Evolutionary conservation across 2,329 filamentous ascomycete species (phyloP).

Genomic region (Huntiella savannae): DNA sequence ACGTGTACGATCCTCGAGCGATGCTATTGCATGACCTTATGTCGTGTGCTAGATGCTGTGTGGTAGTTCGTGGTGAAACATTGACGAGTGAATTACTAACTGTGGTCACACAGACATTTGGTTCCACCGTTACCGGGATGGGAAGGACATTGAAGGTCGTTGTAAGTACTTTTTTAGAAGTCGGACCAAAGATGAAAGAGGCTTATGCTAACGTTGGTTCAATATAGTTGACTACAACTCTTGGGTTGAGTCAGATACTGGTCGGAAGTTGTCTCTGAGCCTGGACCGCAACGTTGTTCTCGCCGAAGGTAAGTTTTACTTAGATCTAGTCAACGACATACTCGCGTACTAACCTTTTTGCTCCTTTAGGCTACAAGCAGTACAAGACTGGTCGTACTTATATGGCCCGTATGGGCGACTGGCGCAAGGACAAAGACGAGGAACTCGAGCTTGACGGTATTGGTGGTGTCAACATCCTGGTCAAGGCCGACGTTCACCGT

Average conservation of each 20-base stretch:
- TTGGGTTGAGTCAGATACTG: slow-evolving; percentile 87
- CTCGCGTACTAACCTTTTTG: slow-evolving; percentile 12
- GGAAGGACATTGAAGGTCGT: slow-evolving; percentile 77
- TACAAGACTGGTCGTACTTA: slow-evolving; percentile 79
- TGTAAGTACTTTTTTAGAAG: slow-evolving; percentile 37
- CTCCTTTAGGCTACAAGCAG: slow-evolving; percentile 59
- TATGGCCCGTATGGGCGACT: slow-evolving; percentile 82
- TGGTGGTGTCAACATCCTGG: slow-evolving; percentile 89
- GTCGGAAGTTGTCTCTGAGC: slow-evolving; percentile 49
- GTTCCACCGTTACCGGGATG: slow-evolving; percentile 74
- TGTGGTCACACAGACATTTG: slow-evolving; percentile 52
- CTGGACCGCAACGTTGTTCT: slow-evolving; percentile 68
- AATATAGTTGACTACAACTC: slow-evolving; percentile 87
- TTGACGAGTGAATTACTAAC: slow-evolving; percentile 3
- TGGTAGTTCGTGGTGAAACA: not conserved
- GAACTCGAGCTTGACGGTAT: slow-evolving; percentile 89
- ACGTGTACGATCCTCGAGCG: not conserved
- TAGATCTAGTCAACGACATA: not conserved
- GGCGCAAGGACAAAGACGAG: slow-evolving; percentile 77
- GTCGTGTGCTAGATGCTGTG: not conserved
- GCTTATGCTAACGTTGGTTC: slow-evolving; percentile 13
- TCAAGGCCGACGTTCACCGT: slow-evolving; percentile 94
- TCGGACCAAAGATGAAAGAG: not conserved
- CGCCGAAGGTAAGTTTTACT: slow-evolving; percentile 52
- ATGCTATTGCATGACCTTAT: not conserved